phyloP scores from a whole-genome alignment of 1,284 basidiomycete species.

The Ganoderma resinaceum region DNA sequence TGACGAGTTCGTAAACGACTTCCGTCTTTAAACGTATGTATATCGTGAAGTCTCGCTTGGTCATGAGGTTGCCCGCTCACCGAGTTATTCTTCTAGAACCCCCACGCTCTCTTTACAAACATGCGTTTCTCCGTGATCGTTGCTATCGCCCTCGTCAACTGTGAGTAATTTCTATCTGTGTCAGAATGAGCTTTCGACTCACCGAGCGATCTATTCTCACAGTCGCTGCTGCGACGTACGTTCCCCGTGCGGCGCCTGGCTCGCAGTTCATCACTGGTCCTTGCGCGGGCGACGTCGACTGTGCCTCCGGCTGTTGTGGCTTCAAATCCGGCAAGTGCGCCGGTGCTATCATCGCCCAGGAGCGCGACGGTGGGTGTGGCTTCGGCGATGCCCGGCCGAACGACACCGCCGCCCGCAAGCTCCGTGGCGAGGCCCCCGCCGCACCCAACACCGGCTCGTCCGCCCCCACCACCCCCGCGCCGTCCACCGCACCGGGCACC shows the following conservation, averaged over 20 bases:
- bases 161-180: background rate
- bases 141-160: conserved; percentile 21
- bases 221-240: conserved; percentile 12
- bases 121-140: conserved; percentile 18
- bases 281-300: conserved; percentile 23
- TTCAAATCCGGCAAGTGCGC: conserved; percentile 24
- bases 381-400: conserved; percentile 20
- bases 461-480: background rate
- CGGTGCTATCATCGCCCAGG: conserved; percentile 21
- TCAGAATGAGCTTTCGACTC: background rate
- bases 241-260: conserved; percentile 6
- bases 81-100: background rate
- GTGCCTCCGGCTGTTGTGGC: conserved; percentile 23
- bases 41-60: too few relatives aligned
- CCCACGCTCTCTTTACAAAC: conserved; percentile 13
- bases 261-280: conserved; percentile 22
- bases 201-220: background rate
- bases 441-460: background rate
- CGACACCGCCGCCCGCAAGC: conserved; percentile 15
- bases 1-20: conserved; percentile 13
- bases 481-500: conserved; percentile 7
- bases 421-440: conserved; percentile 9
- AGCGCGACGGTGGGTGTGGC: conserved; percentile 23
- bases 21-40: conserved; percentile 8
- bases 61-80: conserved; percentile 1